Conservation (phyloP, 257 asterid genomes). For the Oldenlandia corymbosa region DNA sequence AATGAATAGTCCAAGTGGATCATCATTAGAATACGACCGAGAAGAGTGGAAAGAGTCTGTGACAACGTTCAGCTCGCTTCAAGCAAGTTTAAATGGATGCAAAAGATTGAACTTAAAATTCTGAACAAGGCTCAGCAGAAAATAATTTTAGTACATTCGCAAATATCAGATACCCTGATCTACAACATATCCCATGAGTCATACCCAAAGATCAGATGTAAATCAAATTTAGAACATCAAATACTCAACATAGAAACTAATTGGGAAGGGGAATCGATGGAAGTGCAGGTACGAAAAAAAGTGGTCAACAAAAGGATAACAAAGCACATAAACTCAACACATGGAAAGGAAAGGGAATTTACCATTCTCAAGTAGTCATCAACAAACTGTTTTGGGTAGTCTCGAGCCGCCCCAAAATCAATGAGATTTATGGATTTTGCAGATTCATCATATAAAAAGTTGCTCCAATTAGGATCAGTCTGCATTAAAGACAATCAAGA, state of each 20-base stretch:
- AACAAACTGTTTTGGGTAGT: constrained; percentile 69
- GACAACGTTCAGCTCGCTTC: not conserved
- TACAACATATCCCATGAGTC: too few species aligned
- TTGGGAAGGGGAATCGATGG: not conserved
- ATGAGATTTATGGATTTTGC: constrained; percentile 67
- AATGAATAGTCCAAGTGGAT: not conserved
- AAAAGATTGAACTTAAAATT: not conserved
- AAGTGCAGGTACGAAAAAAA: not conserved
- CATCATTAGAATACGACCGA: not conserved
- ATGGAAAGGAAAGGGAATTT: constrained; percentile 18
- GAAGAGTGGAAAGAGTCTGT: not conserved
- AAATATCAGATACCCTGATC: too few species aligned
- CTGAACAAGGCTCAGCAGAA: not conserved
- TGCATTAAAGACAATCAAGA: constrained; percentile 40
- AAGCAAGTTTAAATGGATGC: not conserved
- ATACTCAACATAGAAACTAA: not conserved
- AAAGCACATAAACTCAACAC: not conserved
- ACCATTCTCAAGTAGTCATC: constrained; percentile 91
- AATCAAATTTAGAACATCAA: not conserved
- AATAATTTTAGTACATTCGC: not conserved
- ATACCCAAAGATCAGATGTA: not conserved
- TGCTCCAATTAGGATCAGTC: constrained; percentile 99
- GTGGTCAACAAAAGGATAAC: not conserved
- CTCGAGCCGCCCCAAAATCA: constrained; percentile 97
- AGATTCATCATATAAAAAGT: constrained; percentile 66